Percentiles rank a stretch among this genome's conserved stretches.
Conservation (phyloP, 1,284 basidiomycete species). For the Rhizoctonia solani region DNA sequence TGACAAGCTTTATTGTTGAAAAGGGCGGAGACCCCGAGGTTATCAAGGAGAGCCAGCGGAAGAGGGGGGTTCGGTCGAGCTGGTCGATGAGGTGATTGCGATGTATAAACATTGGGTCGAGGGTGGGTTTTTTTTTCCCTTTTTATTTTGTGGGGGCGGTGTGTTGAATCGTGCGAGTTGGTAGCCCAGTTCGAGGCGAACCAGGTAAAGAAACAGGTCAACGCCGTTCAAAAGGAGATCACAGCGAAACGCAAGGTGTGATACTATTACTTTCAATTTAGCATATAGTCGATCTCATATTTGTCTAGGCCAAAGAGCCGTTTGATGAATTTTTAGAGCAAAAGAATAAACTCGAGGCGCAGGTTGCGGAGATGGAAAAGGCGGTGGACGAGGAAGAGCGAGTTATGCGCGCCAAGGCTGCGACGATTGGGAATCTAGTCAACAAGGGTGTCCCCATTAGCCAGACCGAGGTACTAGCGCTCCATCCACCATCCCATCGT, state of each 20-base stretch:
- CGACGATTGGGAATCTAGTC: slow-evolving; percentile 90
- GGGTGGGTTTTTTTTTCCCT: slow-evolving; percentile 57
- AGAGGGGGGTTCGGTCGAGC: slow-evolving; percentile 84
- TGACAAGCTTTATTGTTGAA: slow-evolving; percentile 76
- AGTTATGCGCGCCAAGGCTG: slow-evolving; percentile 78
- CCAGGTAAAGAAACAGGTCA: slow-evolving; percentile 78
- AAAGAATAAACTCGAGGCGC: slow-evolving; percentile 79
- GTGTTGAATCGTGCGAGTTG: too few relatives aligned
- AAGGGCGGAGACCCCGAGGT: slow-evolving; percentile 95
- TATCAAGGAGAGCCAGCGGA: slow-evolving; percentile 91
- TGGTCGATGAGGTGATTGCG: slow-evolving; percentile 92
- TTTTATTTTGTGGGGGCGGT: not conserved
- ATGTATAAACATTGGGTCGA: slow-evolving; percentile 94
- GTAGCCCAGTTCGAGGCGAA: slow-evolving; percentile 88
- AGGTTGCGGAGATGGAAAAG: slow-evolving; percentile 77
- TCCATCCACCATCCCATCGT: slow-evolving; percentile 7
- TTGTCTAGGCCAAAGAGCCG: slow-evolving; percentile 80
- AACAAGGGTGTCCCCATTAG: slow-evolving; percentile 86
- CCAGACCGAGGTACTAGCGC: slow-evolving; percentile 74
- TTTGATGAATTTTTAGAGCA: slow-evolving; percentile 83
- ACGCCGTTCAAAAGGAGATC: slow-evolving; percentile 92
- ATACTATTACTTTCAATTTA: slow-evolving; percentile 26
- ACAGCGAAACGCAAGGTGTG: slow-evolving; percentile 89
- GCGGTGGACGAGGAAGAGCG: slow-evolving; percentile 77
- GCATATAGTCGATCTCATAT: slow-evolving; percentile 17